Conservation (phyloP, 306 rosid genomes). For the Dalbergia cochinchinensis region DNA sequence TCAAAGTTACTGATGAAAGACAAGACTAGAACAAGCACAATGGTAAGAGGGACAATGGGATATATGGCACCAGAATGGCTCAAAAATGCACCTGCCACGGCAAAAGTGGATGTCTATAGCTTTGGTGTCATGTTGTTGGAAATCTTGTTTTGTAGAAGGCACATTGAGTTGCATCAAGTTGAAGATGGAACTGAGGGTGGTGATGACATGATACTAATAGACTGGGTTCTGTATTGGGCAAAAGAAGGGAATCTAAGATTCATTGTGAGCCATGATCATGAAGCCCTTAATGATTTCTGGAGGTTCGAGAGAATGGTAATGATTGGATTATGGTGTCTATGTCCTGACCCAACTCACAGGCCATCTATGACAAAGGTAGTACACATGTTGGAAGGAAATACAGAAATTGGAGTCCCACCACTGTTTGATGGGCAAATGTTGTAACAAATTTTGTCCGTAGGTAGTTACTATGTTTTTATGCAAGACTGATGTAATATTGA, state of each 20-base stretch:
- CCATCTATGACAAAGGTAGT: slow-evolving; percentile 47
- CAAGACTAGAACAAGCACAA: slow-evolving; percentile 43
- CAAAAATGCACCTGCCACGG: slow-evolving; percentile 50
- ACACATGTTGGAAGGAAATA: slow-evolving; percentile 51
- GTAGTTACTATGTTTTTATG: too few relatives aligned
- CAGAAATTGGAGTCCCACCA: slow-evolving; percentile 46
- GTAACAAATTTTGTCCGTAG: too few relatives aligned
- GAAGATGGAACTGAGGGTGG: slow-evolving; percentile 30
- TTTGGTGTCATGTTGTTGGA: slow-evolving; percentile 51
- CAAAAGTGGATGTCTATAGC: slow-evolving; percentile 56
- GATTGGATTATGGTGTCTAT: slow-evolving; percentile 51
- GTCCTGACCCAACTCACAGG: slow-evolving; percentile 43
- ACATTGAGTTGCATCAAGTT: slow-evolving; percentile 44
- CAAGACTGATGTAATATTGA: too few relatives aligned
- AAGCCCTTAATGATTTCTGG: slow-evolving; percentile 31
- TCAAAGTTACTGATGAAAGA: slow-evolving; percentile 47
- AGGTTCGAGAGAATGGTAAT: slow-evolving; percentile 53
- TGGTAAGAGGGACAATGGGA: slow-evolving; percentile 55
- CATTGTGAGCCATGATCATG: slow-evolving; percentile 34
- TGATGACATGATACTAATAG: slow-evolving; percentile 42
- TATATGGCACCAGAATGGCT: slow-evolving; percentile 60
- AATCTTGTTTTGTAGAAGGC: slow-evolving; percentile 39
- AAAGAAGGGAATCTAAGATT: slow-evolving; percentile 44
- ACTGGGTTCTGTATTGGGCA: slow-evolving; percentile 40
- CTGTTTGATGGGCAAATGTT: slow-evolving; percentile 2